Base-by-base conservation (phyloP, 192 early-diverging fungal genomes). In the Coemansia interrupta region DNA sequence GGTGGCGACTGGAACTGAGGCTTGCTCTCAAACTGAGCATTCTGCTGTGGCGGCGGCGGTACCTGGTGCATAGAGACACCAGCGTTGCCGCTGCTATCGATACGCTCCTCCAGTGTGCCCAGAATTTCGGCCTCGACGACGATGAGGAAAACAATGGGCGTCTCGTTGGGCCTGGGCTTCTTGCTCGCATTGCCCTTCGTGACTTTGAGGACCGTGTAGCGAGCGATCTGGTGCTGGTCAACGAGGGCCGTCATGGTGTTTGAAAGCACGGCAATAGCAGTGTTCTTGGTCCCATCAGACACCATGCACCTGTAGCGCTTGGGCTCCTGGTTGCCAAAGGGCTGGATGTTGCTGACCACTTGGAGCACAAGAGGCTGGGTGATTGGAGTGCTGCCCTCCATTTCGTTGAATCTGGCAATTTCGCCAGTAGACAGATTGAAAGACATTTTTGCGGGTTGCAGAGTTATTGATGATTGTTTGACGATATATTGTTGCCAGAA, bases 281-380 rank as follows among this genome's bases (percentile, higher is more conserved):
- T 64, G 28, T 63, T 56, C 43, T 64, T 66, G 36, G 32, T 8
- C 10, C 80, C 68, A 22, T 82, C 80, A 18, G 68, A 75, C 8
- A 78, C 49, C 57, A 78, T 66, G 48, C 72, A 70, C n/a, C 80
- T 68, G 58, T 72, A 73, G 7, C 79, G 66, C 26, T 42, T 10
- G 2, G 36, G 47, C 15, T 38, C 30, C 22, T 76, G 66, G 45
- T 61, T 67, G 18, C 61, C 56, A 8, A 77, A 63, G 15, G 58
- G 58, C 58, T 77, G 74, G 30, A 77, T 42, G 45, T 61, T 61
- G 58, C 68, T 71, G 49, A 71, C 30, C 14, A 77, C 53, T 32
- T 77, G 74, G 19, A 77, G 19, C 5, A 54, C 23, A 13, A 61
- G 23, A 10, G 74, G 68, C 38, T 57, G 29, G 11, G 58, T 46